Evolutionary conservation across 140 eudicot species (phyloP).

Genomic region (Erigeron philadelphicus): DNA sequence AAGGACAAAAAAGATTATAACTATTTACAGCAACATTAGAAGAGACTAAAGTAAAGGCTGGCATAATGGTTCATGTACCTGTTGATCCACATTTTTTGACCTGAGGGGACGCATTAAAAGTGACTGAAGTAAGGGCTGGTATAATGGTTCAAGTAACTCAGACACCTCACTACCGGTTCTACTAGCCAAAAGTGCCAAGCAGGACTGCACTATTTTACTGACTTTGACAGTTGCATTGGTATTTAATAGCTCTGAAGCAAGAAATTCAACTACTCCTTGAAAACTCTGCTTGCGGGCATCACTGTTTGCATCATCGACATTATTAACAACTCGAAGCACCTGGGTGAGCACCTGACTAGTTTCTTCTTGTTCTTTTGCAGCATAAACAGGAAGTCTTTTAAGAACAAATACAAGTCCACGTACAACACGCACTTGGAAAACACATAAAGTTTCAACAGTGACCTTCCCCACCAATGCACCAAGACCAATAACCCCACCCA

Average conservation of each 20-base stretch:
- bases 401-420: conserved; percentile 88
- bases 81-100: conserved; percentile 93
- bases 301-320: conserved; percentile 95
- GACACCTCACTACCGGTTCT: conserved; percentile 99
- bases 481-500: conserved; percentile 96
- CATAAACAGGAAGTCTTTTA: conserved; percentile 90
- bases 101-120: conserved; percentile 81
- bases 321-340: conserved; percentile 93
- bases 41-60: conserved; percentile 90
- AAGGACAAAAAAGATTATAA: background rate
- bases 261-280: conserved; percentile 90
- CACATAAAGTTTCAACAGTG: conserved; percentile 84
- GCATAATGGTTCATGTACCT: conserved; percentile 56
- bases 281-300: conserved; percentile 89
- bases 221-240: conserved; percentile 74
- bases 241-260: conserved; percentile 84
- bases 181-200: conserved; percentile 96
- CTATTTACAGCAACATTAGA: conserved; percentile 24
- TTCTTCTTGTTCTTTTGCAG: conserved; percentile 94
- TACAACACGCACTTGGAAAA: conserved; percentile 77
- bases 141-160: conserved; percentile 88
- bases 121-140: conserved; percentile 88
- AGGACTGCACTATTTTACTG: conserved; percentile 92
- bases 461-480: conserved; percentile 97
- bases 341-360: conserved; percentile 96